Evolutionary conservation across 2,329 filamentous ascomycete genomes (phyloP).

Genomic region (Xylariaceae sp.): DNA sequence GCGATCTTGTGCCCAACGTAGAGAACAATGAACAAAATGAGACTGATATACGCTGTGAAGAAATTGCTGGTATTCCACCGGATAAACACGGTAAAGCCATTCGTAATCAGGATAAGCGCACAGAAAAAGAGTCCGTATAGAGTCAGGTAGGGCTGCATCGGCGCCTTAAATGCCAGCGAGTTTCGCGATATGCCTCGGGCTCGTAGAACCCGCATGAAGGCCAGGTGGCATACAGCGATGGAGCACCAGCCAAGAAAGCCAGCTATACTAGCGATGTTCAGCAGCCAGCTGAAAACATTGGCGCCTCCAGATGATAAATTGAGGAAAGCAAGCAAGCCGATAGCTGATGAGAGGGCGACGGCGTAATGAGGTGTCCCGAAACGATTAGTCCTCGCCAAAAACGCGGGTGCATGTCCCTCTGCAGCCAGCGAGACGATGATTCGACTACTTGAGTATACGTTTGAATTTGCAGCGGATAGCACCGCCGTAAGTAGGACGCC

Average conservation of each 20-base stretch:
- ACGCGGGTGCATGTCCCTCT: conserved; percentile 57
- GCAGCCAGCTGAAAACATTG: conserved; percentile 66
- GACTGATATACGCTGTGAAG: conserved; percentile 60
- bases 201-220: conserved; percentile 58
- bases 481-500: conserved; percentile 73
- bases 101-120: conserved; percentile 60
- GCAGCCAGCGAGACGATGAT: conserved; percentile 63
- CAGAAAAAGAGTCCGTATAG: conserved; percentile 65
- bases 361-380: conserved; percentile 60
- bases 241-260: conserved; percentile 68
- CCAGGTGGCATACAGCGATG: conserved; percentile 61
- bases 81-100: conserved; percentile 66
- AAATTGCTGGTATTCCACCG: conserved; percentile 57
- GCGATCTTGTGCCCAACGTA: conserved; percentile 58
- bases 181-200: conserved; percentile 54
- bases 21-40: conserved; percentile 59
- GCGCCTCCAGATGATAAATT: conserved; percentile 57
- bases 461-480: conserved; percentile 72
- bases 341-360: conserved; percentile 51
- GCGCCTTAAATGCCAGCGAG: conserved; percentile 56
- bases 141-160: conserved; percentile 60
- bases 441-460: conserved; percentile 68
- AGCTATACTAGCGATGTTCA: conserved; percentile 65
- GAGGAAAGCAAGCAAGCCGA: conserved; percentile 64
- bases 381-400: conserved; percentile 57